A percentile compares a stretch with the other conserved stretches of the same genome.
Conservation (phyloP, 2,329 filamentous ascomycete species). For the Capronia epimyces region DNA sequence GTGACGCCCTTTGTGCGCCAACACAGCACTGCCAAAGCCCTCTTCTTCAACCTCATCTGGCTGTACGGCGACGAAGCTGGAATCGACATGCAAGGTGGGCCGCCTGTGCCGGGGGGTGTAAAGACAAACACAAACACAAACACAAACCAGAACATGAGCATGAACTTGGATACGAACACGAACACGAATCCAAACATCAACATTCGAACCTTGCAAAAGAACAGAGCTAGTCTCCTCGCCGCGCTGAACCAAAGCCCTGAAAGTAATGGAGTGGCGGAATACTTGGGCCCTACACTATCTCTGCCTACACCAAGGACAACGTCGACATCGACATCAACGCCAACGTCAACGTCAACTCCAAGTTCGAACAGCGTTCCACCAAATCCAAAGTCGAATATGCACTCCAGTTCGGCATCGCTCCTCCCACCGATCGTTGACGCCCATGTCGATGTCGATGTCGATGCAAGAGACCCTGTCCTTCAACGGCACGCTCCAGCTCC, state of each 20-base stretch:
- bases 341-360: not conserved
- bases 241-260: conserved; percentile 6
- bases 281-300: not conserved
- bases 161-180: not conserved
- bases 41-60: conserved; percentile 22
- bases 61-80: conserved; percentile 20
- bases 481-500: not conserved
- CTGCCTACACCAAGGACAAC: not conserved
- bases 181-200: not conserved
- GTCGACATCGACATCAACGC: not conserved
- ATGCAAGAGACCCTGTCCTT: not conserved
- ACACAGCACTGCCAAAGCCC: conserved; percentile 15
- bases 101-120: conserved; percentile 10
- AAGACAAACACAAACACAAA: no score
- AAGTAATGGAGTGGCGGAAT: not conserved
- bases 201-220: conserved; percentile 1
- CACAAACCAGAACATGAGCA: not conserved
- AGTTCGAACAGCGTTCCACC: no score
- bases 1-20: conserved; percentile 20
- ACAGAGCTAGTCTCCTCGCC: conserved; percentile 11
- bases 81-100: conserved; percentile 18
- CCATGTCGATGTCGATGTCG: no score
- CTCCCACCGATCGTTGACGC: no score
- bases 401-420: not conserved
- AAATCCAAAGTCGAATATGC: not conserved